Base-by-base conservation (phyloP, 768 basidiomycete species). In the Phlegmacium glaucopus region DNA sequence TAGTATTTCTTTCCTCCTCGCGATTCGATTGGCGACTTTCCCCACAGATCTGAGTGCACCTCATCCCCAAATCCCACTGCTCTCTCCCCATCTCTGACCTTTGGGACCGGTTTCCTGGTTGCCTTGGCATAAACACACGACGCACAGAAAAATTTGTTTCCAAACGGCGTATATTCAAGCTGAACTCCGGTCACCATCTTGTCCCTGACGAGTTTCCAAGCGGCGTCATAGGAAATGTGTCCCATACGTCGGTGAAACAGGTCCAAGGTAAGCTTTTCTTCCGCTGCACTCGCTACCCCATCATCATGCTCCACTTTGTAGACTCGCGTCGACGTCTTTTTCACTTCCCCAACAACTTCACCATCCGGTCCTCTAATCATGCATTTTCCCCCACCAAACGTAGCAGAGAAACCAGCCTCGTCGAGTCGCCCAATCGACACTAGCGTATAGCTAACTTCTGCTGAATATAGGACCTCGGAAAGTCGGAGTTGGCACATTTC, bases 41-140 rank as follows among this genome's bases (percentile, higher is more conserved):
- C 76, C 74, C 77, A 79, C 0, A 78, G 32, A 50, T 79, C 70
- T 1, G 61, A 54, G 50, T 74, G 66, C 9, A 77, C 46, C 17
- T 68, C 60, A 1, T 66, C 65, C 9, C 72, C 66, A 49, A 75
- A 63, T 1, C 48, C 53, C 1, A 42, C 53, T 0, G 67, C 61
- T 3, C 55, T 54, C 4, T 66, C 56, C 1, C 63, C 61, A n/a
- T 59, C 38, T 1, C 62, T 52, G 6, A 62, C 62, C 44, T 66
- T 66, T 13, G 56, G 43, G 22, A 71, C 51, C 0, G 69, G 57
- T 46, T 69, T 67, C 0, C 61, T 44, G 0, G 57, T 73, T 0
- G 62, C 60, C 54, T 77, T 78, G 1, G 66, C 74, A 71, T 2
- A 71, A 57, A 22, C 22, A 40, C 77, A 79, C 0, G 70, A 69